Evolutionary conservation across 768 basidiomycete species (phyloP).

Genomic region (Suillus hirtellus): DNA sequence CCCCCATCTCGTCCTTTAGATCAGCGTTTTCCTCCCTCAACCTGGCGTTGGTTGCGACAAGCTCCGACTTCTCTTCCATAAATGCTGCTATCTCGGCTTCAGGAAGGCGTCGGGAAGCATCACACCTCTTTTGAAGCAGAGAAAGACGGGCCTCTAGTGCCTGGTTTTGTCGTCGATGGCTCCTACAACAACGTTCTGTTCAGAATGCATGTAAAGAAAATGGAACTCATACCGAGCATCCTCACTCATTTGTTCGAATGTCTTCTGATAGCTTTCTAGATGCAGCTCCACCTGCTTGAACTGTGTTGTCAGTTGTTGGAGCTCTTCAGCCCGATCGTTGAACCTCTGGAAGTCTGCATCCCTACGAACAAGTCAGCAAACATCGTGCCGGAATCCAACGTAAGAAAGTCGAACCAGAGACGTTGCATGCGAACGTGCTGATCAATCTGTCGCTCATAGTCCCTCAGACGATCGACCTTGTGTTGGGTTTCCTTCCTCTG

Average conservation of each 20-base stretch:
- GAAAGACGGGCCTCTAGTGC: conserved; percentile 58
- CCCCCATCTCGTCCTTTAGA: conserved; percentile 57
- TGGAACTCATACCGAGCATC: conserved; percentile 49
- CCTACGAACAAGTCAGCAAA: conserved; percentile 42
- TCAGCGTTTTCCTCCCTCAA: conserved; percentile 60
- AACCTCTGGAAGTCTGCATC: conserved; percentile 73
- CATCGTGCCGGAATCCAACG: neutral
- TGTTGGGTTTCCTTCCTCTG: conserved; percentile 76
- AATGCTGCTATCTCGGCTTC: conserved; percentile 47
- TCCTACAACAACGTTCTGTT: conserved; percentile 35
- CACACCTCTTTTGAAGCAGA: conserved; percentile 44
- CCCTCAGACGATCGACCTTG: conserved; percentile 76
- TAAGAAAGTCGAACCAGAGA: conserved; percentile 58
- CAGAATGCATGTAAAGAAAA: neutral
- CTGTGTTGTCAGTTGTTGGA: conserved; percentile 54
- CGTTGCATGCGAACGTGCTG: conserved; percentile 75
- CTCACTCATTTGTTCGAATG: conserved; percentile 56
- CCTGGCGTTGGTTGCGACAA: conserved; percentile 51
- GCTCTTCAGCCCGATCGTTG: conserved; percentile 60
- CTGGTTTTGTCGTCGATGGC: conserved; percentile 60
- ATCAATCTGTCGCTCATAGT: conserved; percentile 88
- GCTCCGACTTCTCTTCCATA: conserved; percentile 44
- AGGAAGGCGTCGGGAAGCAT: conserved; percentile 35
- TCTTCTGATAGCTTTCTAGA: conserved; percentile 57
- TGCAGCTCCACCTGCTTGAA: conserved; percentile 68